Conservation (phyloP, 1,139 yeast genomes). For the Nakaseomyces uthaithaninus region DNA sequence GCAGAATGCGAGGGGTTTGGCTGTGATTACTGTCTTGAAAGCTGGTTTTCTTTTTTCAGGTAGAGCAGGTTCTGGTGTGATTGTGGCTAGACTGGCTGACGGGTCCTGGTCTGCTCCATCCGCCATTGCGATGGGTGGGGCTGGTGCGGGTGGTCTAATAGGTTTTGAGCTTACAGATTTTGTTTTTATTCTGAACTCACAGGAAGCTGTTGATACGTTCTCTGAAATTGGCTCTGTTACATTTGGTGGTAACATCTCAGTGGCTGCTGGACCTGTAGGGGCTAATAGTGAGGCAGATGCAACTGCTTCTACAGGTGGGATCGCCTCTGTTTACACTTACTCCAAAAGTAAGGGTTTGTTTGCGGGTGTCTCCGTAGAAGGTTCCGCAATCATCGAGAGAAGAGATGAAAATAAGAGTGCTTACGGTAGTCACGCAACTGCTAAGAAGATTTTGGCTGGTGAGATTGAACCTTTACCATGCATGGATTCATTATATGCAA, state of each 20-base stretch:
- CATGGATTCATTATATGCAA: constrained; percentile 22
- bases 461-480: constrained; percentile 81
- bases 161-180: constrained; percentile 97
- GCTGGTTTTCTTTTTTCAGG: constrained; percentile 96
- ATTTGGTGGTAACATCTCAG: constrained; percentile 86
- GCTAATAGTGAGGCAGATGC: constrained; percentile 97
- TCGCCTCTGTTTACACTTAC: constrained; percentile 86
- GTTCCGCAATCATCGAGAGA: constrained; percentile 89
- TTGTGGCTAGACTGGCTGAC: constrained; percentile 86
- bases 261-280: constrained; percentile 97
- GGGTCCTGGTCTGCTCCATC: constrained; percentile 98
- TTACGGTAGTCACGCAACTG: constrained; percentile 80
- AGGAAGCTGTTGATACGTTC: constrained; percentile 86
- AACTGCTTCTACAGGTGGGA: constrained; percentile 75
- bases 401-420: constrained; percentile 93
- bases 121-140: constrained; percentile 92
- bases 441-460: constrained; percentile 73
- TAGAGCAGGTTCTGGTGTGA: constrained; percentile 94
- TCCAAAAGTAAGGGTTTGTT: constrained; percentile 93
- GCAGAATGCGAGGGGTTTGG: constrained; percentile 86
- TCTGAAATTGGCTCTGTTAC: constrained; percentile 92
- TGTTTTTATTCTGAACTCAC: constrained; percentile 80
- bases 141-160: constrained; percentile 96
- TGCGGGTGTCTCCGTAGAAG: constrained; percentile 96
- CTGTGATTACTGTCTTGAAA: constrained; percentile 81